phyloP scores from a whole-genome alignment of 2,329 filamentous ascomycete genomes.

The Colletotrichum tofieldiae region DNA sequence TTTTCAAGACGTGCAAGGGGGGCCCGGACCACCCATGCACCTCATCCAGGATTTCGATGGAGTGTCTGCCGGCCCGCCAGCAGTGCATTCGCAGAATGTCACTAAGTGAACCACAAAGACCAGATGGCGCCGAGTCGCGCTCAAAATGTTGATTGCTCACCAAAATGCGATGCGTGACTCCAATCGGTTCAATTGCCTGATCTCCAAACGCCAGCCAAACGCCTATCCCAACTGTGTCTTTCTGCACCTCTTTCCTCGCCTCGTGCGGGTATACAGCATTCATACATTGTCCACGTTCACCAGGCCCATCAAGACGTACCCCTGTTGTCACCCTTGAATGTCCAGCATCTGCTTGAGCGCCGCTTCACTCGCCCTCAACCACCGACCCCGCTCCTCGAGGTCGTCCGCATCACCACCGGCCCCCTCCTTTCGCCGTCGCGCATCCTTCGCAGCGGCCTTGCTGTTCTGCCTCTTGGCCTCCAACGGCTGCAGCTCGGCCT shows the following conservation, averaged over 20 bases:
- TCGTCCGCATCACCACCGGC: conserved; percentile 80
- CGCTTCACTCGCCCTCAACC: conserved; percentile 80
- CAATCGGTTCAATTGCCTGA: neutral
- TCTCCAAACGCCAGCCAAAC: conserved; percentile 20
- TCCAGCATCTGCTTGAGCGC: conserved; percentile 76
- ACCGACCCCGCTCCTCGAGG: conserved; percentile 81
- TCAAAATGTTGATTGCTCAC: neutral
- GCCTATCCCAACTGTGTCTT: neutral
- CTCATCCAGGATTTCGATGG: neutral
- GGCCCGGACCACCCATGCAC: conserved; percentile 8
- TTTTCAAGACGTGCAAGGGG: neutral
- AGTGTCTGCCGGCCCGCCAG: conserved; percentile 12
- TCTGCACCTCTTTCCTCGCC: neutral
- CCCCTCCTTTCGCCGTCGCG: conserved; percentile 77
- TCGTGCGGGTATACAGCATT: conserved; percentile 35
- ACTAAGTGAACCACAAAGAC: neutral
- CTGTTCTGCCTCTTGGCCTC: conserved; percentile 78
- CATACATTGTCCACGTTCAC: conserved; percentile 13
- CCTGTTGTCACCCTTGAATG: conserved; percentile 57
- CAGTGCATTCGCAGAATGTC: conserved; percentile 1
- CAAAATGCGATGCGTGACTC: neutral
- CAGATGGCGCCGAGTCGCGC: neutral
- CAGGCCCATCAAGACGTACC: neutral
- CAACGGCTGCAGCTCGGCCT: conserved; percentile 77
- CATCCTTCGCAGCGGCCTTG: conserved; percentile 79